Conservation (phyloP, 305 asterid species). For the Vinca major region DNA sequence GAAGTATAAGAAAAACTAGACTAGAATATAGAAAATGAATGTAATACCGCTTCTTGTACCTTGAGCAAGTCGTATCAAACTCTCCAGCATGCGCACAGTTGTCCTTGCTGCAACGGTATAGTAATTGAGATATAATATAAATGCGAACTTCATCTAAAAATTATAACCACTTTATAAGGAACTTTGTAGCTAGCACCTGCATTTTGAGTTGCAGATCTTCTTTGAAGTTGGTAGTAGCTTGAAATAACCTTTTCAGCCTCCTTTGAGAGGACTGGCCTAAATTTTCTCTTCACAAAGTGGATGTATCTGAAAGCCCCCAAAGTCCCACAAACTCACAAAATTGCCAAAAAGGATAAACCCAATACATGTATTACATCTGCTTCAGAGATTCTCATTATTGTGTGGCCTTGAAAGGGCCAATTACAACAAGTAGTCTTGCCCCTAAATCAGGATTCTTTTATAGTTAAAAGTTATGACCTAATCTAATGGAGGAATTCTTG, state of each 20-base stretch:
- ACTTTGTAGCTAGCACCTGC: slow-evolving; percentile 49
- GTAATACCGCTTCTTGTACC: slow-evolving; percentile 33
- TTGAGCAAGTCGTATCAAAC: slow-evolving; percentile 97
- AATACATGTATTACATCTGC: not conserved
- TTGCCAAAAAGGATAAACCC: not conserved
- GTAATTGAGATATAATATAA: slow-evolving; percentile 17
- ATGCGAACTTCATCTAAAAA: slow-evolving; percentile 4
- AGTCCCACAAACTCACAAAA: not conserved
- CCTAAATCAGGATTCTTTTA: not conserved
- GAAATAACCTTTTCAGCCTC: slow-evolving; percentile 91
- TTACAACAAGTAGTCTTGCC: not conserved
- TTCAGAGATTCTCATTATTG: not conserved
- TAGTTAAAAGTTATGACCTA: not conserved
- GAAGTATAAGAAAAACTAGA: slow-evolving; percentile 20
- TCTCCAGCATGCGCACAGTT: slow-evolving; percentile 94
- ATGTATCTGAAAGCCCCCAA: slow-evolving; percentile 51
- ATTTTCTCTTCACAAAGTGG: slow-evolving; percentile 63
- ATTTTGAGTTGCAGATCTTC: slow-evolving; percentile 90
- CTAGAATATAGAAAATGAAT: slow-evolving; percentile 13
- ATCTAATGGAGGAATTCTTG: not conserved
- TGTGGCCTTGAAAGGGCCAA: not conserved
- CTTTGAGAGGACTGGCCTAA: slow-evolving; percentile 81
- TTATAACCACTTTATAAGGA: not conserved
- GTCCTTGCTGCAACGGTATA: slow-evolving; percentile 66
- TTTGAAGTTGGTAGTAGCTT: slow-evolving; percentile 91